Evolutionary conservation across 495 filamentous ascomycete genomes (phyloP).

Genomic region (Podospora appendiculata): DNA sequence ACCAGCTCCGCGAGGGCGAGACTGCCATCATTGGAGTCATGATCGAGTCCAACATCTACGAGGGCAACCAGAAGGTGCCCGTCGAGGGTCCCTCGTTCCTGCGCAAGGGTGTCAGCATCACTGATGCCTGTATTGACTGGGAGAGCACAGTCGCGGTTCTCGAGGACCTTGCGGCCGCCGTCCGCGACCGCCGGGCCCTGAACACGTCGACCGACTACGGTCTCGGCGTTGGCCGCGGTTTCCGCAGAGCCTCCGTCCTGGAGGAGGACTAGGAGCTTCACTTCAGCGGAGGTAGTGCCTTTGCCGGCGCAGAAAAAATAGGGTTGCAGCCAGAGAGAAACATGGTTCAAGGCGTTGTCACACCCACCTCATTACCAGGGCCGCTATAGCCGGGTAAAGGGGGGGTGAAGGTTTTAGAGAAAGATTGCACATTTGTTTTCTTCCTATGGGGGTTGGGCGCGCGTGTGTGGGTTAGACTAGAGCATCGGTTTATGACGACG

Average conservation of each 20-base stretch:
- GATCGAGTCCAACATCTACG: constrained; percentile 97
- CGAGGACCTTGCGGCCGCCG: constrained; percentile 80
- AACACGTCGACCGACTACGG: not conserved
- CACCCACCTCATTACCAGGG: too few species aligned
- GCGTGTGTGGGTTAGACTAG: too few species aligned
- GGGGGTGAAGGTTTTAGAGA: too few species aligned
- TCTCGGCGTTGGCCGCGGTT: not conserved
- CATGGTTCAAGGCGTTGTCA: too few species aligned
- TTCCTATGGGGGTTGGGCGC: too few species aligned
- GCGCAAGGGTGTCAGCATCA: constrained; percentile 92
- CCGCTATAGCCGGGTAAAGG: too few species aligned
- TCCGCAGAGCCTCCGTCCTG: constrained; percentile 20
- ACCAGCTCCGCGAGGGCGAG: constrained; percentile 83
- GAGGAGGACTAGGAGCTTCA: constrained; percentile 5
- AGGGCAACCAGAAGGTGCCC: constrained; percentile 92
- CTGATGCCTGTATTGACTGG: constrained; percentile 97
- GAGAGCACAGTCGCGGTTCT: constrained; percentile 76
- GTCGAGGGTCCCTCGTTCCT: constrained; percentile 68
- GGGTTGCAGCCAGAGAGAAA: too few species aligned
- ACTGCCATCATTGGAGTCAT: constrained; percentile 89
- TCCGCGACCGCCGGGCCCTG: constrained; percentile 57
- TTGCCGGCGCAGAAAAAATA: too few species aligned
- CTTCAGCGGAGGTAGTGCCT: not conserved
- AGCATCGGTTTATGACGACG: too few species aligned
- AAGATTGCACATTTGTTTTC: too few species aligned